Evolutionary conservation across 768 basidiomycete species (phyloP), one percentile per base, ranked within the genome.

Genomic region (Panaeolus papilionaceus): DNA sequence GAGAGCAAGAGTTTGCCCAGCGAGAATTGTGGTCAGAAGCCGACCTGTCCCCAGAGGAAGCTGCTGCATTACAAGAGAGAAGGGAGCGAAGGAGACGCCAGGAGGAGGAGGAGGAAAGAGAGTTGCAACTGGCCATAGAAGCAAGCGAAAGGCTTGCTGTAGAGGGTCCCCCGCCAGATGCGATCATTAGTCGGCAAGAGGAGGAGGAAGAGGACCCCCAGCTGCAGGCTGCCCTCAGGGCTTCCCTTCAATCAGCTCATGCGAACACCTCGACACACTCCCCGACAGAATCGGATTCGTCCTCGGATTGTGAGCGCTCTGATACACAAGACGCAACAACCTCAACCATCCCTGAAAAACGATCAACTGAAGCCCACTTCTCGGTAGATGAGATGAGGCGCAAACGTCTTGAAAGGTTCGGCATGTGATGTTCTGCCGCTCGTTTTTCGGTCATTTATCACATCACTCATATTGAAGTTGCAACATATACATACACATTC

Each of bases 141-240:
- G 89, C 88, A 76, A 91, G 89, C 71, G 78, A 85, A 72, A 83
- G 79, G 38, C 75, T 86, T 70, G 83, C 82, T 6, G 38, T 33
- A 18, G 67, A 66, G n/a, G 40, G 42, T 16, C 62, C 44, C 44
- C 54, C 65, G 2, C 64, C 61, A 38, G 68, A 83, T 63, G 79
- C 88, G 58, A 86, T 90, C 44, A 89, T 93, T 71, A 95, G 96
- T 69, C 95, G 96, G 70, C 47, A 49, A 2, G 47, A 49, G 47
- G 47, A 49, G 4, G 95, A 96, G 47, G 47, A 49, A 6, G 95
- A 96, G 63, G 95, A 97, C 72, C 88, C 86, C 26, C 91, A 93
- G 71, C 79, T 97, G 58, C 95, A 96, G 78, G 95, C 94, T 11
- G 95, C 95, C 4, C 81, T 97, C 61, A 89, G 82, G 74, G 95